Percentiles rank a stretch among this genome's conserved stretches.
phyloP scores from a whole-genome alignment of 495 filamentous ascomycete genomes.

The Chaetomidium leptoderma region DNA sequence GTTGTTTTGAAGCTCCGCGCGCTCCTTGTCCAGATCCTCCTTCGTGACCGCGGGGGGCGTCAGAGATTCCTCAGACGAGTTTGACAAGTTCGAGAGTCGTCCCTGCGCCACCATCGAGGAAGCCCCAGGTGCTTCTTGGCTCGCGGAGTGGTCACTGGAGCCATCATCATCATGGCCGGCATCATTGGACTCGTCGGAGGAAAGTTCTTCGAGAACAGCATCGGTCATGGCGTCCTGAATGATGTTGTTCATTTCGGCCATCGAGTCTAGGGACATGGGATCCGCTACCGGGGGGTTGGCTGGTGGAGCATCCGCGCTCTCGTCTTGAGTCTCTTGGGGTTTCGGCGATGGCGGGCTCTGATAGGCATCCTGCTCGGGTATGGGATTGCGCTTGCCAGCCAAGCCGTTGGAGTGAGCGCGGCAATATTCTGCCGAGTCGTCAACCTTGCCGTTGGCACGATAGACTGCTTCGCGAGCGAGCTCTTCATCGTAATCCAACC shows the following conservation, averaged over 20 bases:
- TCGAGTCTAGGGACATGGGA: constrained; percentile 32
- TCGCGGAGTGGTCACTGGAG: constrained; percentile 19
- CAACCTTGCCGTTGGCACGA: constrained; percentile 64
- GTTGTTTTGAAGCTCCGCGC: constrained; percentile 64
- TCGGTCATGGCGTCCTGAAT: constrained; percentile 22
- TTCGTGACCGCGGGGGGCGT: constrained; percentile 47
- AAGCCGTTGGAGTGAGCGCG: constrained; percentile 45
- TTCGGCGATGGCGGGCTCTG: constrained; percentile 19
- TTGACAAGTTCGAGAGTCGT: constrained; percentile 8
- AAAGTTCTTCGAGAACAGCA: constrained; percentile 19
- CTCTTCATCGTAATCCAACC: constrained; percentile 50
- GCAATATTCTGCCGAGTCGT: constrained; percentile 69
- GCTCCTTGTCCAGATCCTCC: constrained; percentile 78
- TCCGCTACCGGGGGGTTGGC: constrained; percentile 17
- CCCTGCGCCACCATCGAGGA: constrained; percentile 8
- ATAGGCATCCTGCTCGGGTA: constrained; percentile 57
- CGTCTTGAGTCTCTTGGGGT: constrained; percentile 10
- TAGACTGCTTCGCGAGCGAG: constrained; percentile 76
- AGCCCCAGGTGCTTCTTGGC: constrained; percentile 7
- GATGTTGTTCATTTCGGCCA: constrained; percentile 19
- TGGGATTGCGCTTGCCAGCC: constrained; percentile 52
- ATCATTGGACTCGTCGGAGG: constrained; percentile 26
- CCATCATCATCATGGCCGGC: constrained; percentile 20
- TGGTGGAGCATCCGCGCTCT: neutral
- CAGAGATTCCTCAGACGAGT: neutral